Evolutionary conservation across 495 filamentous ascomycete species (phyloP).

Genomic region (Penicillium coffeae): DNA sequence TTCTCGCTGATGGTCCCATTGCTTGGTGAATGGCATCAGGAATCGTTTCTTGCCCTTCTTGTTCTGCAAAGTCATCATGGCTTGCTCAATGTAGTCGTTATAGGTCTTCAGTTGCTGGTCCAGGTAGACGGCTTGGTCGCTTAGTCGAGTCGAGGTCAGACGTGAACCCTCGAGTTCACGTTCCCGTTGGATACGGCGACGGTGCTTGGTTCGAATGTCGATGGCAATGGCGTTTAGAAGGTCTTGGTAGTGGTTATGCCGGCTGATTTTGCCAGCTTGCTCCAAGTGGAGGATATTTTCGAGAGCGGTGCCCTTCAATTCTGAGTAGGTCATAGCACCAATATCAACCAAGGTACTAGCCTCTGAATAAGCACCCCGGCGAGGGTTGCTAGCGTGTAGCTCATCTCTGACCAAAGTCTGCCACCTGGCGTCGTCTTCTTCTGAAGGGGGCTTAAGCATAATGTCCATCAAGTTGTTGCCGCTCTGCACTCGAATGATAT

Average conservation of each 20-base stretch:
- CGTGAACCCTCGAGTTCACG: slow-evolving; percentile 86
- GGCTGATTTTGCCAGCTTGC: slow-evolving; percentile 75
- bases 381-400: slow-evolving; percentile 61
- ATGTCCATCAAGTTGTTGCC: slow-evolving; percentile 93
- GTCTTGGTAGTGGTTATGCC: slow-evolving; percentile 94
- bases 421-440: slow-evolving; percentile 90
- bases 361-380: slow-evolving; percentile 84
- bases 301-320: slow-evolving; percentile 86
- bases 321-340: slow-evolving; percentile 81
- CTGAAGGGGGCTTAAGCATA: slow-evolving; percentile 80
- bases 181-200: slow-evolving; percentile 82
- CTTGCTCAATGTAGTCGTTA: slow-evolving; percentile 98
- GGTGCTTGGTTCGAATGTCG: slow-evolving; percentile 95
- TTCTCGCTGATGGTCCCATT: slow-evolving; percentile 97
- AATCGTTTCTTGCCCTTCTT: slow-evolving; percentile 96
- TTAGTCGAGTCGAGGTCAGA: slow-evolving; percentile 75
- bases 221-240: slow-evolving; percentile 92
- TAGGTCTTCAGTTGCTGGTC: slow-evolving; percentile 95
- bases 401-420: slow-evolving; percentile 79
- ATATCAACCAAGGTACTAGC: slow-evolving; percentile 82
- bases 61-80: slow-evolving; percentile 96
- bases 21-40: slow-evolving; percentile 94
- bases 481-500: slow-evolving; percentile 94
- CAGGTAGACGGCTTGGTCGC: slow-evolving; percentile 87
- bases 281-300: slow-evolving; percentile 93